Percentiles rank a stretch among this genome's conserved stretches.
These are phyloP conservation scores for Arctium minus DNA, from an alignment of 129 eudicot genomes.

Conservation along the genomic window DNA sequence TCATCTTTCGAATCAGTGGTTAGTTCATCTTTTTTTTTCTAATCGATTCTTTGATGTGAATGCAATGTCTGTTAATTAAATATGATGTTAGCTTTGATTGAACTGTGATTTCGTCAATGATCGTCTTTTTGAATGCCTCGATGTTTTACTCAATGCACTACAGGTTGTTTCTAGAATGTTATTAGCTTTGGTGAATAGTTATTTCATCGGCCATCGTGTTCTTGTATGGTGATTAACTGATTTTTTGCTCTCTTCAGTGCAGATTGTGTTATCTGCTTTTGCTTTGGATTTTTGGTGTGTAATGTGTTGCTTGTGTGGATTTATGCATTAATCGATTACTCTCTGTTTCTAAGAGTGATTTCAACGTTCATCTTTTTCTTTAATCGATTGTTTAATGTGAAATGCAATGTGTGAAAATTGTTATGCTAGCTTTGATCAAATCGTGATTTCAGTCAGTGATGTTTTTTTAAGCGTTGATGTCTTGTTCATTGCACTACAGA, in stretches of 20 bases:
- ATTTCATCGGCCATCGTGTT: not conserved
- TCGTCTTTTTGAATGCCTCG: not conserved
- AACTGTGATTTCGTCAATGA: not conserved
- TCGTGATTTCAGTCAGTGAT: not conserved
- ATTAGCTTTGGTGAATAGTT: not conserved
- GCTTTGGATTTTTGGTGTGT: not conserved
- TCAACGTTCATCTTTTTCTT: not conserved
- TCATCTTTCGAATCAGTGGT: not conserved
- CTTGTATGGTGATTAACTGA: not conserved
- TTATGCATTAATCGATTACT: not conserved
- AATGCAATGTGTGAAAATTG: not conserved
- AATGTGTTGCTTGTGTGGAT: not conserved
- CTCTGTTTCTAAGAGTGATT: not conserved
- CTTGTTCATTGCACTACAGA: not conserved
- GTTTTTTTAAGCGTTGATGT: not conserved
- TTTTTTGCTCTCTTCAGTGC: not conserved
- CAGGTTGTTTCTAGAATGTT: not conserved
- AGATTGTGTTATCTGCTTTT: not conserved
- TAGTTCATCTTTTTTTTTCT: not conserved
- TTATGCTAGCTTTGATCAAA: not conserved
- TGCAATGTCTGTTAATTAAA: not conserved
- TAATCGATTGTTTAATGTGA: not conserved
- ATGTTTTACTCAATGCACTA: not conserved
- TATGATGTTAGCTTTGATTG: not conserved
- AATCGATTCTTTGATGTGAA: not conserved